Conservation (phyloP, 1,139 yeast genomes). For the Hemisphaericaspora xylofermentans region DNA sequence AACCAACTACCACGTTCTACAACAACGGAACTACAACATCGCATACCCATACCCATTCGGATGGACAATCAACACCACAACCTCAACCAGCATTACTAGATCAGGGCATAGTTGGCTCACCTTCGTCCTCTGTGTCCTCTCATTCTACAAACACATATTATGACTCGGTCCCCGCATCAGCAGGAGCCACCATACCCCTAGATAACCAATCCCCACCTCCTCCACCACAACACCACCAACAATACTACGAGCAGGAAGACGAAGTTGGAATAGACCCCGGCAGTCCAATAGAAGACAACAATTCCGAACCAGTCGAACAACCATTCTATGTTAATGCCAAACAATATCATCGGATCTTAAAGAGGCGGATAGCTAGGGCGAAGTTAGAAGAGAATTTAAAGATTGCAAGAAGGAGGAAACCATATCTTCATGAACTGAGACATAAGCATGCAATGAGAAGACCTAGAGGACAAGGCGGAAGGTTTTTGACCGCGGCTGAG, state of each 20-base stretch:
- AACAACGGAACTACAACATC: slow-evolving; percentile 6
- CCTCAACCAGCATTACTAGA: neutral
- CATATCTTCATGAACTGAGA: slow-evolving; percentile 93
- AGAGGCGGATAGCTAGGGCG: slow-evolving; percentile 91
- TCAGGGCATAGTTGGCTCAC: neutral
- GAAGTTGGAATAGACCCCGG: slow-evolving; percentile 7
- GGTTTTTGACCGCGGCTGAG: slow-evolving; percentile 95
- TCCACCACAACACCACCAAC: slow-evolving; percentile 12
- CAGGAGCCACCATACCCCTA: slow-evolving; percentile 8
- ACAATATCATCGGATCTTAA: slow-evolving; percentile 91
- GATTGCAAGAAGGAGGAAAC: slow-evolving; percentile 87
- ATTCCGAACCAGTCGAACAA: slow-evolving; percentile 56
- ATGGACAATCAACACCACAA: slow-evolving; percentile 8
- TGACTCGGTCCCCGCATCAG: slow-evolving; percentile 1
- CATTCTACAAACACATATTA: slow-evolving; percentile 6
- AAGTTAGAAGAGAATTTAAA: slow-evolving; percentile 85
- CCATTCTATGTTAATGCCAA: slow-evolving; percentile 98
- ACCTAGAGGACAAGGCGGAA: slow-evolving; percentile 98
- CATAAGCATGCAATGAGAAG: slow-evolving; percentile 99
- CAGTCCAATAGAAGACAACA: too few relatives aligned
- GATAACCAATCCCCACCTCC: slow-evolving; percentile 7
- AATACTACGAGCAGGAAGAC: slow-evolving; percentile 13
- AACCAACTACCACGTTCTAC: slow-evolving; percentile 28
- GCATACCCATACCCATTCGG: neutral
- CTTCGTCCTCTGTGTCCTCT: slow-evolving; percentile 5